Evolutionary conservation across 2,329 filamentous ascomycete species (phyloP), one percentile per base, ranked within the genome.

Genomic region (Arthroderma sp.): DNA sequence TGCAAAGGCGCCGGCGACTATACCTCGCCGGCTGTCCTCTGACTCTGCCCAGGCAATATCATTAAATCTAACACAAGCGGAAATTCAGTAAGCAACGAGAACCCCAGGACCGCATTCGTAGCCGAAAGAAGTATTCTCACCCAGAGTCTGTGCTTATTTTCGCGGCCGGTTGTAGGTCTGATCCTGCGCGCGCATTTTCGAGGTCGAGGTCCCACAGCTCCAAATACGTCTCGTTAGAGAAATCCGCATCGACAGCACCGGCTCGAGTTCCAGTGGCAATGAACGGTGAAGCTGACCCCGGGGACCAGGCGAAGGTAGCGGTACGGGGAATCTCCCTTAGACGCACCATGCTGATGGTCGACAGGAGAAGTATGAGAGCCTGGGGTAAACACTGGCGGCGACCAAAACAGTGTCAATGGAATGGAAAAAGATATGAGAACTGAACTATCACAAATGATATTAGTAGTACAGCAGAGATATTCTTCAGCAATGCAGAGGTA

Each of bases 251-350:
- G 36, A 98, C 87, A 56, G 91, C 91, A 51, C 91, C 91, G 50
- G 91, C 88, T 56, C 88, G 82, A 39, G 91, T 98, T 57, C 91
- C 91, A 29, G 91, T 98, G 49, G 86, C 89, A 52, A 98, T 73
- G 55, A 94, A 73, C 56, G 89, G 87, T 55, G 81, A 78, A 34
- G 77, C 75, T 42, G 85, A 70, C 56, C 81, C 84, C 28, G 88
- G 83, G 55, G 86, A 94, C 89, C 91, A 98, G 60, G 91, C 86
- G 66, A 98, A 98, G 58, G 89, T 84, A 66, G 89, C 91, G 59
- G 91, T 98, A 68, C 91, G 80, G 64, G 87, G 85, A 61, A 98
- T 93, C 73, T 96, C 88, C 74, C 89, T 80, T 67, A 96, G 75
- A 70, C 87, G 85, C 68, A 95, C 89, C 91, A 98, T 98, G 66